A percentile compares a stretch with the other conserved stretches of the same genome.
Conservation (phyloP, 306 rosid genomes). For the Vigna unguiculata region DNA sequence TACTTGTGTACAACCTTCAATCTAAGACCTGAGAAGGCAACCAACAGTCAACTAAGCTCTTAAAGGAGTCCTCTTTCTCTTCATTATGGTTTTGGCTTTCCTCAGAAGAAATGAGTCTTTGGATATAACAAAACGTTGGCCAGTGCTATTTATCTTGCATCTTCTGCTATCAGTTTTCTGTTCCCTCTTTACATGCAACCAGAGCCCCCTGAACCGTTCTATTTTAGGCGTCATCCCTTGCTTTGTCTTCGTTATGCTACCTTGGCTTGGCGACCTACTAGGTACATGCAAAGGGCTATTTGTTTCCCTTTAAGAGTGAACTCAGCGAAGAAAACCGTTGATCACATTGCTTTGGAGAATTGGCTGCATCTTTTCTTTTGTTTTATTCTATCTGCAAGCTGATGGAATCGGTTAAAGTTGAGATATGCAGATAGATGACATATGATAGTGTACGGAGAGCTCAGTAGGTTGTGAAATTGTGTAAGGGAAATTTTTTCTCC, state of each 20-base stretch:
- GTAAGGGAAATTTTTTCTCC: not conserved
- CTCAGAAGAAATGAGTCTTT: slow-evolving; percentile 8
- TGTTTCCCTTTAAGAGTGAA: slow-evolving; percentile 6
- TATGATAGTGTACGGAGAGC: too few relatives aligned
- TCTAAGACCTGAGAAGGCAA: slow-evolving; percentile 2
- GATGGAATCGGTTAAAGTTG: not conserved
- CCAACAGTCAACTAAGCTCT: too few relatives aligned
- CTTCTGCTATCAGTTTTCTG: slow-evolving; percentile 28
- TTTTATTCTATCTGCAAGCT: not conserved
- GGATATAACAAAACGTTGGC: slow-evolving; percentile 28
- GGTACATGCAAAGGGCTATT: not conserved
- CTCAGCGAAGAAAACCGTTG: not conserved
- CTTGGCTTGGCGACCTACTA: slow-evolving; percentile 5
- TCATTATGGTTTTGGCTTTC: slow-evolving; percentile 2
- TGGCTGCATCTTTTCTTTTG: not conserved
- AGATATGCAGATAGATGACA: not conserved
- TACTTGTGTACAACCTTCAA: not conserved
- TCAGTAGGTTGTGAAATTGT: not conserved
- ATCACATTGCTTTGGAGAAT: not conserved
- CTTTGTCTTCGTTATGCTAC: slow-evolving; percentile 37
- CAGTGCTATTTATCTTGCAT: slow-evolving; percentile 28
- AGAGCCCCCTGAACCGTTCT: slow-evolving; percentile 25
- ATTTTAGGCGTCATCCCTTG: slow-evolving; percentile 34
- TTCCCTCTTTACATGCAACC: slow-evolving; percentile 40
- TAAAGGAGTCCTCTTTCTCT: not conserved